Conservation (phyloP, 2,329 filamentous ascomycete genomes). For the Ambrosiella cleistominuta region DNA sequence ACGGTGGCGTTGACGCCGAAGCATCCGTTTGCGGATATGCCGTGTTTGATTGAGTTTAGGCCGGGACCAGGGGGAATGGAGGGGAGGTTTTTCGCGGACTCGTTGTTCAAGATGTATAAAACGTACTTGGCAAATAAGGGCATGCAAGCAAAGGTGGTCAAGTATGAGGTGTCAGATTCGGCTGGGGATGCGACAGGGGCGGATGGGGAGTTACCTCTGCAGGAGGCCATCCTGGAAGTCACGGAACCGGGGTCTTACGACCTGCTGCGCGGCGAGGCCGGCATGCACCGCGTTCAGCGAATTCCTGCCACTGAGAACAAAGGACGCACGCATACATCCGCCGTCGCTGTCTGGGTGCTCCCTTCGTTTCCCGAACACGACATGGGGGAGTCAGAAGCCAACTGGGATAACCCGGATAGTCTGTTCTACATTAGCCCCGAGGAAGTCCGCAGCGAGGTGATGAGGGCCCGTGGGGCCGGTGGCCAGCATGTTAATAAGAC, state of each 20-base stretch:
- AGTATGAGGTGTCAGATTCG: constrained; percentile 59
- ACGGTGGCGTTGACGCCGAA: constrained; percentile 65
- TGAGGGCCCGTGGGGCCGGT: constrained; percentile 80
- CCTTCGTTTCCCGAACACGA: constrained; percentile 54
- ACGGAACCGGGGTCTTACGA: constrained; percentile 63
- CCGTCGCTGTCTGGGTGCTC: constrained; percentile 79
- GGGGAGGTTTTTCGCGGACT: constrained; percentile 74
- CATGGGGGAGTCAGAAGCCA: constrained; percentile 31
- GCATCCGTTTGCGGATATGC: constrained; percentile 77
- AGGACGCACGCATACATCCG: constrained; percentile 83
- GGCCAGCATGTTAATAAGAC: constrained; percentile 98
- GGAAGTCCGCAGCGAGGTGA: constrained; percentile 72
- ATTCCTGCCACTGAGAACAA: constrained; percentile 82
- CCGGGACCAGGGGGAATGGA: constrained; percentile 86
- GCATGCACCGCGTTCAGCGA: constrained; percentile 87
- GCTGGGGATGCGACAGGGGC: constrained; percentile 33
- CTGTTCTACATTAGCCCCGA: constrained; percentile 78
- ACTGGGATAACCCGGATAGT: constrained; percentile 69
- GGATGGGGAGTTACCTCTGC: constrained; percentile 50
- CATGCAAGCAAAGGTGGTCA: constrained; percentile 50
- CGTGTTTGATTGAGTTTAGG: constrained; percentile 79
- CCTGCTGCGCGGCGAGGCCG: constrained; percentile 67
- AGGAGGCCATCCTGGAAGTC: constrained; percentile 78
- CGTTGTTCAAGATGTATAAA: constrained; percentile 81
- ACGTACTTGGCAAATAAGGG: constrained; percentile 54